Conservation (phyloP, 2,329 filamentous ascomycete species). For the Monosporascus sp. region DNA sequence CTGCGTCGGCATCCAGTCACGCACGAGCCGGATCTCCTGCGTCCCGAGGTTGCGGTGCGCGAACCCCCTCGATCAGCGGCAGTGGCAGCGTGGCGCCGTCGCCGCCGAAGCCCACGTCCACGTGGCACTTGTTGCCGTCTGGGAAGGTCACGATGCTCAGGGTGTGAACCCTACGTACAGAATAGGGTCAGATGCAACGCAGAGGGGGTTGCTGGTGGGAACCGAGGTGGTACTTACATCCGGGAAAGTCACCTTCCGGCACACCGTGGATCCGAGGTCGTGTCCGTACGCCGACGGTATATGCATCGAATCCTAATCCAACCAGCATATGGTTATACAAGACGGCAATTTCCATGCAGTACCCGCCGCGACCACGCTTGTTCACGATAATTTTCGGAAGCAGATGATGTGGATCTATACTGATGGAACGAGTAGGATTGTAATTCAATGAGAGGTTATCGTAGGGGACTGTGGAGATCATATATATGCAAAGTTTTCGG, state of each 20-base stretch:
- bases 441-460: conserved; percentile 54
- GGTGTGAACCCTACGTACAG: conserved; percentile 41
- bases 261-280: conserved; percentile 33
- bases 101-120: conserved; percentile 62
- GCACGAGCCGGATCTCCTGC: conserved; percentile 50
- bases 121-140: conserved; percentile 41
- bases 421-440: conserved; percentile 30
- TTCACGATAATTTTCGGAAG: conserved; percentile 44
- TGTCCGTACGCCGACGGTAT: conserved; percentile 50
- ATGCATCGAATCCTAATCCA: conserved; percentile 47
- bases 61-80: conserved; percentile 39
- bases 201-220: no score
- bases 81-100: conserved; percentile 55
- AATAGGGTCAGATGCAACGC: no score
- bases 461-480: conserved; percentile 41
- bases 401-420: conserved; percentile 40
- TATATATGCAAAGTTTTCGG: no score
- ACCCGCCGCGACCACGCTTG: conserved; percentile 45
- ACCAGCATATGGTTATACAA: conserved; percentile 49
- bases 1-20: conserved; percentile 42
- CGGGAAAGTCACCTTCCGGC: conserved; percentile 36
- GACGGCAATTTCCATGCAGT: conserved; percentile 55
- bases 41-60: conserved; percentile 46
- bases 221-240: conserved; percentile 26
- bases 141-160: conserved; percentile 54